Base-by-base conservation (phyloP, 768 basidiomycete genomes). In the Tulasnella sp. region DNA sequence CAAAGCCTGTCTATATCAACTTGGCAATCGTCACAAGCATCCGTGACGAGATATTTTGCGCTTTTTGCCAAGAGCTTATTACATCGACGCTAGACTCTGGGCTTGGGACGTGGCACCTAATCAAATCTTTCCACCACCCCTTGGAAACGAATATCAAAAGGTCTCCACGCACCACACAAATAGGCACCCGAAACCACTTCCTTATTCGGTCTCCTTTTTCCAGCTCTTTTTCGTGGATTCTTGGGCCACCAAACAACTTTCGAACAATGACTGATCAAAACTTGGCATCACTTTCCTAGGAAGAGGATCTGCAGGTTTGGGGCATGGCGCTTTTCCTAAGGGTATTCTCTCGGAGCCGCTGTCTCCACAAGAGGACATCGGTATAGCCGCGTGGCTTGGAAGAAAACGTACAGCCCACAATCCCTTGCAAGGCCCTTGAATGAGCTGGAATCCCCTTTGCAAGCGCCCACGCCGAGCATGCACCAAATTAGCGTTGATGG, bases 131-230 rank as follows among this genome's bases (percentile, higher is more conserved):
- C 31, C 64, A 28, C 28, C 64, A 34, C 16, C 64, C 64, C 64
- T 69, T 69, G 34, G 64, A 12, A 31, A 69, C 64, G 64, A 28
- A 34, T n/a, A 54, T 54, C 54, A 54, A 54, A n/a, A 54, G 54
- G 54, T 54, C 54, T 69, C 64, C n/a, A 64, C 60, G 31, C 16
- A 24, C n/a, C 60, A 64, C 28, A 69, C 28, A 69, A 69, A 14
- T 28, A 69, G 64, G 64, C 64, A 37, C 64, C 64, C 64, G 64
- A 69, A 69, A 69, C 64, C 64, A 28, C 18, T 37, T 69, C 64
- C 64, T 69, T 69, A 37, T 69, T 69, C 64, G 64, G 64, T 12
- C 34, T 31, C 34, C 12, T 4, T 31, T 64, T n/a, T n/a, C n/a
- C 6, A 14, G 28, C 16, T 64, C 12, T 14, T 64, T 31, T 34